Conservation (phyloP, 2,329 filamentous ascomycete genomes). For the Daldinia sp. region DNA sequence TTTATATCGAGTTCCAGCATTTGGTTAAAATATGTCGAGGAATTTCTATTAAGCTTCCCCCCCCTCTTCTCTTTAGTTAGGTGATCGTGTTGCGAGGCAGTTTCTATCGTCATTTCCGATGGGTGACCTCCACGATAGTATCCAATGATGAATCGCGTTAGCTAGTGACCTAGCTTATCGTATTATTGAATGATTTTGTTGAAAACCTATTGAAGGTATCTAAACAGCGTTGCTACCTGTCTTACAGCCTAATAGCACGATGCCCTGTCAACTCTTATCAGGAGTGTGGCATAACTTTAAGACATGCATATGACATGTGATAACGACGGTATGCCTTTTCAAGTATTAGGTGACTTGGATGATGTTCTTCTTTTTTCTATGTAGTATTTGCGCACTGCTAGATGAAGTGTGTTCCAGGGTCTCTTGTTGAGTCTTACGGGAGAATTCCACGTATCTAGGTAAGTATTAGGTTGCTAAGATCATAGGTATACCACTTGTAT, state of each 20-base stretch:
- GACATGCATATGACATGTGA: conserved; percentile 41
- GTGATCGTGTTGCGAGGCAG: neutral
- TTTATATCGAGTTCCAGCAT: neutral
- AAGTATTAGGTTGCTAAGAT: no score
- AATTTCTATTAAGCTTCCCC: neutral
- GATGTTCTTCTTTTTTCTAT: neutral
- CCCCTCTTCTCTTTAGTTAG: neutral
- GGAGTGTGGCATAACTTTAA: conserved; percentile 26
- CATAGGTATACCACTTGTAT: neutral
- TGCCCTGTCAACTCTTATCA: conserved; percentile 18
- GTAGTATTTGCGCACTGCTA: neutral
- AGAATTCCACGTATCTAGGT: neutral
- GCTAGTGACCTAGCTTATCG: neutral
- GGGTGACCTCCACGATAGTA: neutral
- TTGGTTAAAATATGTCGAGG: neutral
- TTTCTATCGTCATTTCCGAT: neutral
- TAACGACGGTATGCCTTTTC: conserved; percentile 14
- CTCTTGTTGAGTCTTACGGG: neutral
- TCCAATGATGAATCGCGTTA: neutral
- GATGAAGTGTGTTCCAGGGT: neutral
- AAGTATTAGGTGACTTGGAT: neutral
- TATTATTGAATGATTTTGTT: neutral
- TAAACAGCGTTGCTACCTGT: conserved; percentile 1
- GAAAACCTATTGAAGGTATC: neutral
- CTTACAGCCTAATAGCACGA: conserved; percentile 25